Percentiles rank a stretch among this genome's conserved stretches.
Conservation (phyloP, 2,329 filamentous ascomycete species). For the Chrysoporthe cubensis region DNA sequence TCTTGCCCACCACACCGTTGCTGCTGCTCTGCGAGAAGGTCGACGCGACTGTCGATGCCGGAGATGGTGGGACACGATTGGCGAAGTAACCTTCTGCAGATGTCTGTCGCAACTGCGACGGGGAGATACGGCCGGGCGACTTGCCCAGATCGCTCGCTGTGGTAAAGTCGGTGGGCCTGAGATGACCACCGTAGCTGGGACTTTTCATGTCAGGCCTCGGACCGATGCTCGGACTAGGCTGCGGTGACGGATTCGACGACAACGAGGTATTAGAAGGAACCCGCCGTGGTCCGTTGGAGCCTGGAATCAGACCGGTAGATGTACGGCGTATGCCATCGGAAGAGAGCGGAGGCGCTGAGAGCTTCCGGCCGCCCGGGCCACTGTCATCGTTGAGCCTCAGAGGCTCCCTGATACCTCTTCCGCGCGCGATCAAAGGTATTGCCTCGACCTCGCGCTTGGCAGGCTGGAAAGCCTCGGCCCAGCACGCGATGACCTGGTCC, state of each 20-base stretch:
- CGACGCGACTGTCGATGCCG: conserved; percentile 35
- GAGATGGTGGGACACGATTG: conserved; percentile 31
- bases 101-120: conserved; percentile 26
- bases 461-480: conserved; percentile 66
- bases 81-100: conserved; percentile 42
- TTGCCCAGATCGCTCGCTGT: conserved; percentile 47
- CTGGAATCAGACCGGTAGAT: conserved; percentile 49
- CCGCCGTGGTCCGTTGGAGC: conserved; percentile 36
- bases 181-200: conserved; percentile 36
- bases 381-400: conserved; percentile 43
- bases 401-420: conserved; percentile 64
- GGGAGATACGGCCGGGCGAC: conserved; percentile 32
- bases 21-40: conserved; percentile 32
- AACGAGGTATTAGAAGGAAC: conserved; percentile 36
- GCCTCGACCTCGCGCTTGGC: conserved; percentile 69
- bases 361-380: conserved; percentile 31
- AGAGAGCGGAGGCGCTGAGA: conserved; percentile 29
- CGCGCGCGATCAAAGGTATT: conserved; percentile 65
- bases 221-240: conserved; percentile 37
- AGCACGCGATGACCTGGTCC: conserved; percentile 69
- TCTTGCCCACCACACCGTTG: conserved; percentile 62
- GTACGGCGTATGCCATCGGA: conserved; percentile 43
- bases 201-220: conserved; percentile 37
- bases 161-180: conserved; percentile 50
- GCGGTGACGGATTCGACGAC: conserved; percentile 32